Base-by-base conservation (phyloP, 768 basidiomycete genomes). In the Rhodocollybia butyracea region DNA sequence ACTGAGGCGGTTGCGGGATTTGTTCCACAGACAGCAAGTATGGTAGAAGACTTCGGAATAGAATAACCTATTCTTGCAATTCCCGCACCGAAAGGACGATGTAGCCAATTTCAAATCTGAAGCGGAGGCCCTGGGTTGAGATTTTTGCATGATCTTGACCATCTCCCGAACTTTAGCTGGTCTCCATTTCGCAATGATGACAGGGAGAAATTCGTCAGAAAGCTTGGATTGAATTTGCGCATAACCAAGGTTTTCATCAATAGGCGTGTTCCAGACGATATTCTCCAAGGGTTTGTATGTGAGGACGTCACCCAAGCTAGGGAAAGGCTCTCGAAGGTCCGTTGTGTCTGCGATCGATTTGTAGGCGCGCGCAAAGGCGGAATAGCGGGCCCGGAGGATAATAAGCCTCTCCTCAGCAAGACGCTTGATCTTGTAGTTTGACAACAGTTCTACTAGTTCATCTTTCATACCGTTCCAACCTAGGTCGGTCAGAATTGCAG, bases 31-130 rank as follows among this genome's bases (percentile, higher is more conserved):
- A 15, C 50, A 40, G 21, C 51, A 42, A 26, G 1, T 5, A 24
- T 53, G 51, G n/a, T 53, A 43, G 4, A 53, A 53, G 12, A 53
- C 27, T 31, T 31, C 24, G 24, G 51, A 40, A 29, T 53, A 53
- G 2, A 19, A 19, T 21, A 53, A 1, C 38, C 11, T 8, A 8
- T 6, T 12, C 7, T 5, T 10, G 21, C 48, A 51, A 13, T 1
- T 17, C 1, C 3, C 12, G 24, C 39, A 53, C 19, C 19, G 12
- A 32, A 53, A 53, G 4, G 42, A 5, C 10, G 39, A 27, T 22
- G 22, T 42, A 12, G 40, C 51, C 10, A 53, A 26, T 8, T 40
- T 1, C 5, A 53, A 40, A 30, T 40, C 41, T 11, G 13, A 26
- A 3, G 10, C 22, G 21, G 51, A 26, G 1, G 51, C 51, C 11